Base-by-base conservation (phyloP, 805 yeast species). In the Wickerhamiella vanderwaltii region DNA sequence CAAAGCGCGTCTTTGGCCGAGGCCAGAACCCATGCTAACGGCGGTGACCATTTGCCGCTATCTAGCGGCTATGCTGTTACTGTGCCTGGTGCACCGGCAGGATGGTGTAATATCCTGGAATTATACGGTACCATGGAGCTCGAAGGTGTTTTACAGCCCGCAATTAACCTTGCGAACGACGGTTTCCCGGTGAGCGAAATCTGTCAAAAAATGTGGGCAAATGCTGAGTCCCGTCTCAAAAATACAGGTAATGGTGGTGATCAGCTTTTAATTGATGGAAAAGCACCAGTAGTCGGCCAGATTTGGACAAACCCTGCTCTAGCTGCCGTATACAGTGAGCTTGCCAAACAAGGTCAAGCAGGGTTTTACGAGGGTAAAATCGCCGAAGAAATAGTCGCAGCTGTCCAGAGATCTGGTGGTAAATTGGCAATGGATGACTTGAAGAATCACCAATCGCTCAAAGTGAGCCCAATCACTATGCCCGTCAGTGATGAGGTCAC, bases 51-150 rank as follows among this genome's bases (percentile, higher is more conserved):
- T 52, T 62, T 80, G 23, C 73, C 73, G 0, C 51, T 51, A 9
- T 61, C 62, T 23, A 76, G 83, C 2, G 69, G 75, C 3, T 73
- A 73, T 44, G 60, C 79, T 0, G 72, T 77, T 6, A 77, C 76
- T 39, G 86, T 81, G 4, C 91, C 91, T 0, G 93, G 93, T 4
- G 78, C 84, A 1, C 68, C 80, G 36, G 83, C 84, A 5, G 88
- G 84, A 0, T 82, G 91, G 91, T 56, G 67, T 34, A 91, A 81
- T 56, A 71, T 83, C 2, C 61, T 71, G 29, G 75, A 72, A 31
- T 63, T 59, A 45, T 81, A 86, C 83, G 91, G 93, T 1, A 73
- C 81, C 20, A 73, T 81, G 9, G 51, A 74, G 0, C 58, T 80
- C 51, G 71, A 57, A 1, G 76, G 80, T 44, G 66, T 78, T 23